Evolutionary conservation across 129 eudicot genomes (phyloP), one percentile per base, ranked within the genome.

Genomic region (Flaveria ramosissima): DNA sequence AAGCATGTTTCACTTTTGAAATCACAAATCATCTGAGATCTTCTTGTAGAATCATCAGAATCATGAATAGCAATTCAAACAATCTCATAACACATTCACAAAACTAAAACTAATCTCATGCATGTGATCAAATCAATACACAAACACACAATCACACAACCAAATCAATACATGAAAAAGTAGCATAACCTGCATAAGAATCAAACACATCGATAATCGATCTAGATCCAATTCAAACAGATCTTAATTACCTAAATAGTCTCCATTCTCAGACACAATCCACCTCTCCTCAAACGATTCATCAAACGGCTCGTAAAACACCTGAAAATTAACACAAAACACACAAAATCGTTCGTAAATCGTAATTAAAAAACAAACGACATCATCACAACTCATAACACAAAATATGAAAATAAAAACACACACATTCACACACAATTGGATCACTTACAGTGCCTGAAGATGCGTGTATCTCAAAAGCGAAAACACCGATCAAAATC

Each of bases 271-370:
- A 60, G 94, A 88, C 11, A 77, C 90, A 70, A 77, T 88, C 98
- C 98, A 92, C 16, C 94, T 82, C 53, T 88, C 92, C 16, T 88
- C 92, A 73, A 90, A 92, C 9, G 87, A 46, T 66, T 88, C 82
- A 78, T 92, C 98, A 76, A 92, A 92, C 77, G 96, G 76, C 75
- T 92, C 98, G 70, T 89, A 85, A 74, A 92, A 86, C 42, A 70
- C 81, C 98, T 92, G 66, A 73, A 77, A 77, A 48, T 21, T 52
- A 10, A 10, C 11, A 45, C 50, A 45, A 45, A 45, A 1, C 3
- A 0, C 0, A 42, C 47, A 60, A 51, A 73, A 50, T 60, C 23
- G 43, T 65, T 36, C 67, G 7, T 24, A 60, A 60, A 60, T 4
- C 46, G 21, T 63, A 63, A 30, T 68, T 59, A 3, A 12, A 0